Evolutionary conservation across 371 early-diverging fungal genomes (phyloP), one percentile per base, ranked within the genome.

Genomic region (Saksenaea oblongispora): DNA sequence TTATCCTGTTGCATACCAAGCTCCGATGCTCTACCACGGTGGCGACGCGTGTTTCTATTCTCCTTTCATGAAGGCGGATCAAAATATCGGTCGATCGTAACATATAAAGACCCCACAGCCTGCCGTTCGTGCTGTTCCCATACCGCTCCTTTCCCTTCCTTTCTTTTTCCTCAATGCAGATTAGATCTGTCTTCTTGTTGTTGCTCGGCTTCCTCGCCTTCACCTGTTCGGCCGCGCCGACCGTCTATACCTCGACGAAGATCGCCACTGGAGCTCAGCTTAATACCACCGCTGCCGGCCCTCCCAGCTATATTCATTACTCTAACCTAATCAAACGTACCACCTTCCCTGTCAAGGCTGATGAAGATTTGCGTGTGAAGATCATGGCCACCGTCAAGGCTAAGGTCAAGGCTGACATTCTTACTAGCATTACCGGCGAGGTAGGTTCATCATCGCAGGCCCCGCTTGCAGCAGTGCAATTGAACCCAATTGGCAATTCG

Each of bases 401-500:
- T 18, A 24, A 54, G 34, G 27, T 62, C 56, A 62, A 62, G 62
- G 62, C 55, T 41, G 41, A 62, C 22, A 41, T 62, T 37, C 56
- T 55, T 13, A 55, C 39, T 26, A 39, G 39, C 17, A 39, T 62
- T 22, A 18, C 41, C 55, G 62, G 36, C 35, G 34, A 28, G 14
- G 54, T 62, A 58, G 5, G 57, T 57, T n/a, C 10, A 28, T 15
- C 14, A 28, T 56, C 17, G n/a, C n/a, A n/a, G n/a, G n/a, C n/a
- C n/a, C n/a, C n/a, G n/a, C 35, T 8, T 34, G 24, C 9, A 27
- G 5, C 22, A 15, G 4, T 17, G 11, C 27, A 27, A 58, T 18
- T 58, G 18, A 37, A n/a, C 41, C 1, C 28, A 24, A 18, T 37
- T 18, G 5, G 27, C 34, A 3, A 9, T 55, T 14, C 39, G 15